Conservation (phyloP, 2,329 filamentous ascomycete species). For the Penicillium sp. region DNA sequence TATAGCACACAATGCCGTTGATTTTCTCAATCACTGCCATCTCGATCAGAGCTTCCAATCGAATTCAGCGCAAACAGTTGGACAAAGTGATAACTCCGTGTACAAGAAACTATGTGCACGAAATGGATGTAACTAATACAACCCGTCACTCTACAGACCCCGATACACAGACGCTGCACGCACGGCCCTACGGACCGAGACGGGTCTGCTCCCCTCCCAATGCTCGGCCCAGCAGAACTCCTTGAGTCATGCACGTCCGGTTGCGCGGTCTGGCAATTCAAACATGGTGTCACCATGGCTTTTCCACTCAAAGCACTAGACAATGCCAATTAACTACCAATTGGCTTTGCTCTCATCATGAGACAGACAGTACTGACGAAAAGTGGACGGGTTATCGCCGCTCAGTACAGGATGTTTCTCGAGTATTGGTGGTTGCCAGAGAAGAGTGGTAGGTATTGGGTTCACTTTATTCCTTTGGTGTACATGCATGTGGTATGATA, state of each 20-base stretch:
- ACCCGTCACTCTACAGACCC: not conserved
- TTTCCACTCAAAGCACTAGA: slow-evolving; percentile 14
- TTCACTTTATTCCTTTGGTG: not conserved
- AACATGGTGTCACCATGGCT: slow-evolving; percentile 21
- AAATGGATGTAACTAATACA: not conserved
- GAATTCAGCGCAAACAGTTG: not conserved
- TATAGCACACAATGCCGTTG: not conserved
- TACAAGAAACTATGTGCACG: no score
- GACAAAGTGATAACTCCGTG: no score
- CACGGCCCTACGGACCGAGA: slow-evolving; percentile 23
- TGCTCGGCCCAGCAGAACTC: slow-evolving; percentile 14
- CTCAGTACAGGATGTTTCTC: slow-evolving; percentile 6
- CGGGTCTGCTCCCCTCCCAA: slow-evolving; percentile 22
- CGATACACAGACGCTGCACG: slow-evolving; percentile 13
- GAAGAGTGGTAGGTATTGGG: no score
- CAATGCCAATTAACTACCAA: slow-evolving; percentile 6
- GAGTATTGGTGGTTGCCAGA: not conserved
- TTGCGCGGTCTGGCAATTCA: slow-evolving; percentile 19
- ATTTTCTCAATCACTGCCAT: not conserved
- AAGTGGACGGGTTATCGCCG: slow-evolving; percentile 17
- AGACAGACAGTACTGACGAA: slow-evolving; percentile 14
- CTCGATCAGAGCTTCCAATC: not conserved
- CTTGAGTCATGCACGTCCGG: slow-evolving; percentile 20
- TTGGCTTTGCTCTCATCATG: slow-evolving; percentile 20
- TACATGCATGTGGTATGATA: slow-evolving; percentile 9